A percentile compares a stretch with the other conserved stretches of the same genome.
Conservation (phyloP, 148 eudicot species). For the Heliamphora exappendiculata region DNA sequence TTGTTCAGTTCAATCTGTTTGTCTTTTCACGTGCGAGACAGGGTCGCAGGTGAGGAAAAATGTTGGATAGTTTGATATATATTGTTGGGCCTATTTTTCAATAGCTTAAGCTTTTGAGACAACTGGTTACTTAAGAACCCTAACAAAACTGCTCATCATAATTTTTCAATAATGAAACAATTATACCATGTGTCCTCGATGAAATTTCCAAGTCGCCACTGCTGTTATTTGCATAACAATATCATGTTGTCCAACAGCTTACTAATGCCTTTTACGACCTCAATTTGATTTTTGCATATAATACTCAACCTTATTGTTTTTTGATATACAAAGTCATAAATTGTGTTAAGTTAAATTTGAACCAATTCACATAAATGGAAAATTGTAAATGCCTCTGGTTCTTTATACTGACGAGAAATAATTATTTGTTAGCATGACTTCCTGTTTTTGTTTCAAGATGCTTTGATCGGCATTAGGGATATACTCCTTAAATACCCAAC, state of each 20-base stretch:
- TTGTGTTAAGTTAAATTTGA: not conserved
- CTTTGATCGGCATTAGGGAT: constrained; percentile 73
- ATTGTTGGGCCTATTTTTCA: no score
- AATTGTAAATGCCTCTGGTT: no score
- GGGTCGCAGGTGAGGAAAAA: no score
- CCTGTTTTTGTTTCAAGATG: constrained; percentile 45
- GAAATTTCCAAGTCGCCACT: not conserved
- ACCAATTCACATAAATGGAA: not conserved
- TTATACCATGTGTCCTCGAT: not conserved
- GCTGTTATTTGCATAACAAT: not conserved
- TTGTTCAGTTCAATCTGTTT: no score
- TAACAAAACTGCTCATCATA: not conserved
- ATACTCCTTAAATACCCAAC: constrained; percentile 56
- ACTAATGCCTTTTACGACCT: not conserved
- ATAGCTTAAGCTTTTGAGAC: no score
- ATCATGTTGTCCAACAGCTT: not conserved
- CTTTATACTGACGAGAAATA: not conserved
- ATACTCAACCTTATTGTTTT: not conserved
- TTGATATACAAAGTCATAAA: not conserved
- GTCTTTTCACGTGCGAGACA: no score
- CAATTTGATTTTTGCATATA: not conserved
- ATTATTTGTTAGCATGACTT: constrained; percentile 7
- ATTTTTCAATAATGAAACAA: not conserved
- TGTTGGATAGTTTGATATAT: no score
- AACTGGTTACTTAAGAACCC: no score